Conservation (phyloP, 176 grass and related monocot species). For the Cocos nucifera region DNA sequence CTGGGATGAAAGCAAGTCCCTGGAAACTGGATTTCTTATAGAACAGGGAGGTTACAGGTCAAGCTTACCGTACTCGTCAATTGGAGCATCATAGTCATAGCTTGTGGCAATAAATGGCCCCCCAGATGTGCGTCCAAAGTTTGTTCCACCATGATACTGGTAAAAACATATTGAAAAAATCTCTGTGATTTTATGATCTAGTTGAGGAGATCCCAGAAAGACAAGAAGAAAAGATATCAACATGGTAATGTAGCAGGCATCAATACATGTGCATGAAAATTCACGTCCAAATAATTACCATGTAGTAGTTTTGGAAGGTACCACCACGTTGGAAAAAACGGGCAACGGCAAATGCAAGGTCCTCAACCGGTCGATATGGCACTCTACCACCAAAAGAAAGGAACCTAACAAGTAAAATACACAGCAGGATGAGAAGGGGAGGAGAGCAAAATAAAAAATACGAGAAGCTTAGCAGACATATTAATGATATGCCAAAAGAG, state of each 20-base stretch:
- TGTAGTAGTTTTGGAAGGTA: conserved; percentile 99
- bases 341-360: conserved; percentile 88
- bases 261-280: too few species aligned
- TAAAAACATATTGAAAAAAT: conserved; percentile 1
- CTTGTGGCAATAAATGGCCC: conserved; percentile 94
- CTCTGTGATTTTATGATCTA: too few species aligned
- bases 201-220: too few species aligned
- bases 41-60: neutral
- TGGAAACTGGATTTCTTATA: neutral
- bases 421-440: neutral
- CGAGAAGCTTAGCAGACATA: neutral
- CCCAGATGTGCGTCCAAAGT: conserved; percentile 65
- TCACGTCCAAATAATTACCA: conserved; percentile 32
- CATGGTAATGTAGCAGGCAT: too few species aligned
- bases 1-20: too few species aligned
- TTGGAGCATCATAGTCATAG: conserved; percentile 97
- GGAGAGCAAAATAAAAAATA: neutral
- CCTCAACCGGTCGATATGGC: conserved; percentile 79
- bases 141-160: conserved; percentile 95
- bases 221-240: too few species aligned
- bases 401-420: conserved; percentile 35
- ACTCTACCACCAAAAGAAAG: conserved; percentile 74
- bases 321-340: conserved; percentile 95
- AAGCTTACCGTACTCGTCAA: conserved; percentile 88
- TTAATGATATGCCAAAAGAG: too few species aligned